Percentiles rank a stretch among this genome's conserved stretches.
phyloP scores from a whole-genome alignment of 148 eudicot species.

The Camellia japonica region DNA sequence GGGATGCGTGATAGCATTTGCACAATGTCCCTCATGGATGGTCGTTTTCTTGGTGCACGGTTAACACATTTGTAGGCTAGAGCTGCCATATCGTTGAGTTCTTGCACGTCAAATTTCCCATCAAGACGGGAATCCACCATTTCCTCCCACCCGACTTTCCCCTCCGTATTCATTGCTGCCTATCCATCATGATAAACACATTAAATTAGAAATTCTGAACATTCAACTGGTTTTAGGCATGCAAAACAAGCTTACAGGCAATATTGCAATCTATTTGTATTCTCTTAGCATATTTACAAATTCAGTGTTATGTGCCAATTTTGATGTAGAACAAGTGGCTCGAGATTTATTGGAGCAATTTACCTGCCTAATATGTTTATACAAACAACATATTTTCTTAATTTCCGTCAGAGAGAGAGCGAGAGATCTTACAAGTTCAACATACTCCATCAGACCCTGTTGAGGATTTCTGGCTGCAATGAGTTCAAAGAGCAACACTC shows the following conservation, averaged over 20 bases:
- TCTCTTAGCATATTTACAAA: background rate
- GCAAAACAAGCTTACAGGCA: background rate
- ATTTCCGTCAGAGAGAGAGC: background rate
- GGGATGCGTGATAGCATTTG: slow-evolving; percentile 66
- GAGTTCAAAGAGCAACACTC: slow-evolving; percentile 91
- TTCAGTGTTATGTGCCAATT: too few species aligned
- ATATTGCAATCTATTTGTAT: too few species aligned
- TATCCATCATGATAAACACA: slow-evolving; percentile 21
- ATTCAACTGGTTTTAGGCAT: background rate
- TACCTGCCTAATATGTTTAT: background rate
- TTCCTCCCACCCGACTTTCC: slow-evolving; percentile 93
- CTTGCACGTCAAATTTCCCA: slow-evolving; percentile 60
- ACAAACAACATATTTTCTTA: background rate
- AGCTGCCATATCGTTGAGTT: slow-evolving; percentile 75
- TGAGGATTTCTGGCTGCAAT: slow-evolving; percentile 87
- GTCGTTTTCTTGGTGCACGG: slow-evolving; percentile 60
- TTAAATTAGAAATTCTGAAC: background rate
- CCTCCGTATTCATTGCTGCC: slow-evolving; percentile 91
- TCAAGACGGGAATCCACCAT: slow-evolving; percentile 71
- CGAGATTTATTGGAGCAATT: background rate
- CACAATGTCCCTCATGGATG: slow-evolving; percentile 87
- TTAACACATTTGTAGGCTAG: slow-evolving; percentile 82
- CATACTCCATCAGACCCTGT: slow-evolving; percentile 90
- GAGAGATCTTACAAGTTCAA: slow-evolving; percentile 66
- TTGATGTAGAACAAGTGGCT: too few species aligned